phyloP scores from a whole-genome alignment of 73 alveolate species.

The Stentor coeruleus region DNA sequence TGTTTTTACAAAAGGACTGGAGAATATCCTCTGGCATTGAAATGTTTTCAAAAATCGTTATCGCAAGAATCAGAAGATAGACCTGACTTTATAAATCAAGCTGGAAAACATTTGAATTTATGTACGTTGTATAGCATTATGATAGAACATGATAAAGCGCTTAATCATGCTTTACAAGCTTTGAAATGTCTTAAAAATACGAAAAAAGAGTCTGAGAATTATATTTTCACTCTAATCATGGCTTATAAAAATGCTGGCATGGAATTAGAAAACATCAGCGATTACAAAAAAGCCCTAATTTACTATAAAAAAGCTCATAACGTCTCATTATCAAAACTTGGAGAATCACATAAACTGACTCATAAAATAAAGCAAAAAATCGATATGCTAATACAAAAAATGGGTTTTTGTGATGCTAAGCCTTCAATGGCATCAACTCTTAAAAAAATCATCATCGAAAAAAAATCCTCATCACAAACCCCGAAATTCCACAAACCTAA shows the following conservation, averaged over 20 bases:
- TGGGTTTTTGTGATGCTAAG: no score
- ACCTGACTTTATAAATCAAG: no score
- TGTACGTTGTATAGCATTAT: not conserved
- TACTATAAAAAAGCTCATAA: not conserved
- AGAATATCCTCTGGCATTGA: not conserved
- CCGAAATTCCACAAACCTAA: no score
- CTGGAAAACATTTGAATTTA: not conserved
- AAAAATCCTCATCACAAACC: no score
- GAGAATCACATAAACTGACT: no score
- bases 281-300: not conserved
- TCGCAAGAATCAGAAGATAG: not conserved
- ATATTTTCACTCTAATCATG: not conserved
- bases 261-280: not conserved
- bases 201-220: not conserved
- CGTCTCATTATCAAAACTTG: not conserved
- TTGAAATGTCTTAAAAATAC: not conserved
- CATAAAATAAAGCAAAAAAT: no score
- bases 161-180: not conserved
- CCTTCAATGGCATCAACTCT: no score
- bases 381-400: no score
- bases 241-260: not conserved
- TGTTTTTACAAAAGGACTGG: not conserved
- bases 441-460: no score
- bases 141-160: not conserved
- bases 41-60: not conserved